phyloP scores from a whole-genome alignment of 1,284 basidiomycete species.

The Grifola frondosa region DNA sequence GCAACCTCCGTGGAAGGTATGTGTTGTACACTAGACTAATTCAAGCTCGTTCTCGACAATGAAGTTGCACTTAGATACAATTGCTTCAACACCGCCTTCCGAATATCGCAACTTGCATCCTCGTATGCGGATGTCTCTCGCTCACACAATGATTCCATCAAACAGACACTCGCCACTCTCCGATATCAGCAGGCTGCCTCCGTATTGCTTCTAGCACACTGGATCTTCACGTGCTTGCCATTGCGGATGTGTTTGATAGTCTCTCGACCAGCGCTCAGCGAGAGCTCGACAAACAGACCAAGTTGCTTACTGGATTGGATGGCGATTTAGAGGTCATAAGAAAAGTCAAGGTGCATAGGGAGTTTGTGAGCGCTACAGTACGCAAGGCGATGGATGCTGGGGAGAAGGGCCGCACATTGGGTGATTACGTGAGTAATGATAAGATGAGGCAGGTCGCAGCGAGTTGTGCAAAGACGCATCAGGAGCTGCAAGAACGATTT shows the following conservation, averaged over 20 bases:
- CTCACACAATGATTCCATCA: conserved; percentile 58
- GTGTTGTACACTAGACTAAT: conserved; percentile 1
- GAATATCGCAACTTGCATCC: conserved; percentile 60
- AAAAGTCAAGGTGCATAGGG: conserved; percentile 64
- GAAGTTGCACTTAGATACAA: conserved; percentile 44
- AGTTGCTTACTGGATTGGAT: conserved; percentile 58
- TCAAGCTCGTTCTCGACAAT: no score
- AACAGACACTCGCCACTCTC: conserved; percentile 48
- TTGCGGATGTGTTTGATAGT: conserved; percentile 67
- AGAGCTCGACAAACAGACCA: conserved; percentile 63
- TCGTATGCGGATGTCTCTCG: conserved; percentile 64
- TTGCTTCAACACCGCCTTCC: conserved; percentile 71
- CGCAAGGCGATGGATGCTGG: conserved; percentile 68
- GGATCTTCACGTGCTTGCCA: conserved; percentile 67
- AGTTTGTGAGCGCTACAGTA: conserved; percentile 67
- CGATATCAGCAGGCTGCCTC: conserved; percentile 65
- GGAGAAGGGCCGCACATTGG: conserved; percentile 65
- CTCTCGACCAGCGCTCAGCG: conserved; percentile 52
- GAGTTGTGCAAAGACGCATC: conserved; percentile 70
- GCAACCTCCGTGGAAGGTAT: conserved; percentile 69
- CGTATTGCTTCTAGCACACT: conserved; percentile 67
- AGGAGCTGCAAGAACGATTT: conserved; percentile 56
- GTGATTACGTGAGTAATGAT: conserved; percentile 73
- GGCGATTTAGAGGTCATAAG: conserved; percentile 69
- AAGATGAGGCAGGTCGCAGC: conserved; percentile 81